These are phyloP conservation scores for Cynara cardunculus DNA, from an alignment of 129 eudicot genomes.

Conservation along the genomic window DNA sequence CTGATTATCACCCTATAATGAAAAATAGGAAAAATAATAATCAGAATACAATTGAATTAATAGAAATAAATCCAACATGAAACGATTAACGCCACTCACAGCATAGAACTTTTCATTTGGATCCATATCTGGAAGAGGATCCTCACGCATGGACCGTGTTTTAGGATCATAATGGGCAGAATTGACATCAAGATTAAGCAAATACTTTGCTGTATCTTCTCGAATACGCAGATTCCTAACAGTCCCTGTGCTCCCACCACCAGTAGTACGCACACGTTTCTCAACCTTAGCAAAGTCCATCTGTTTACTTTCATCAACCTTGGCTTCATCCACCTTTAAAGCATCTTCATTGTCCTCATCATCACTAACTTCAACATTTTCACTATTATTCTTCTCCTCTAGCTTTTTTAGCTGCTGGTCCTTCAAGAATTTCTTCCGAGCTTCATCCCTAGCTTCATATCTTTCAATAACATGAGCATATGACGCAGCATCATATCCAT, in stretches of 20 bases:
- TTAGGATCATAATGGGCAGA: constrained; percentile 95
- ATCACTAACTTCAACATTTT: constrained; percentile 57
- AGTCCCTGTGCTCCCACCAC: constrained; percentile 73
- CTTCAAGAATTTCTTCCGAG: constrained; percentile 67
- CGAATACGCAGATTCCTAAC: constrained; percentile 75
- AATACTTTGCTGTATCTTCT: constrained; percentile 90
- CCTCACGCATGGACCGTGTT: constrained; percentile 80
- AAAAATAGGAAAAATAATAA: not conserved
- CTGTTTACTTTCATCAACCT: constrained; percentile 93
- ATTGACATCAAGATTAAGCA: constrained; percentile 84
- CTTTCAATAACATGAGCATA: constrained; percentile 69
- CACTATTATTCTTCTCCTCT: constrained; percentile 68
- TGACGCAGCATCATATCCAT: constrained; percentile 81
- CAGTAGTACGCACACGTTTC: constrained; percentile 94
- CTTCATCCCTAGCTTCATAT: constrained; percentile 85
- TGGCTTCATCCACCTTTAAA: constrained; percentile 87
- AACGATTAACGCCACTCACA: not conserved
- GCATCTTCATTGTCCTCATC: constrained; percentile 83
- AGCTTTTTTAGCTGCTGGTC: constrained; percentile 79
- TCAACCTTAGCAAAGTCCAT: constrained; percentile 98
- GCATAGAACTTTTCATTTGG: constrained; percentile 8
- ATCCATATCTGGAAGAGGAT: constrained; percentile 9
- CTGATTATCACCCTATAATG: constrained; percentile 68
- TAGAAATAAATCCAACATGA: not conserved
- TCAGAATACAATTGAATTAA: not conserved